Evolutionary conservation across 2,329 filamentous ascomycete species (phyloP), one percentile per base, ranked within the genome.

Genomic region (Sclerotinia subarctica): DNA sequence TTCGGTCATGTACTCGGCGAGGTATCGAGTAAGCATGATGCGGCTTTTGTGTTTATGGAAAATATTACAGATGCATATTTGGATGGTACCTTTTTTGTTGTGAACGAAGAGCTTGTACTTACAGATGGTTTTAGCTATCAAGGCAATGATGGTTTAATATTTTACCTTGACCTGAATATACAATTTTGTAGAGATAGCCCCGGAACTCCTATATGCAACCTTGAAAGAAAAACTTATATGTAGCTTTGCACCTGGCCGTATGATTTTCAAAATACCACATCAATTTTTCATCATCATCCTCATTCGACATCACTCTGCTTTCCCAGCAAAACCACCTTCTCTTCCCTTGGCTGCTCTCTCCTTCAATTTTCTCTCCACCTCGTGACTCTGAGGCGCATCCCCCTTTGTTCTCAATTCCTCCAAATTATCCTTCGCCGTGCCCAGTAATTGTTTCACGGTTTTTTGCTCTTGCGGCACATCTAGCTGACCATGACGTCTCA

Each of bases 401-500:
- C 47, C 68, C 47, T 66, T 66, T 49, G 44, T 68, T 46, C 58
- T 70, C 58, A 47, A 70, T 38, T 59, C 70, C 60, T 70, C 66
- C 53, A 73, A 64, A n/a, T 64, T 69, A 53, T 67, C 69, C 69
- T 70, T 73, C 62, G 63, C 68, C 42, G 67, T 70, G 56, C 70
- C 72, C 19, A 74, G 64, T 29, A 77, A 69, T 59, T 78, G 73
- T 44, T 72, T 71, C 69, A 78, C 68, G 77, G 79, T 68, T 70
- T 74, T 60, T 63, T 77, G 74, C 24, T 77, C 73, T 26, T 77
- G 76, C 0, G 78, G 77, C 68, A 69, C 80, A 68, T 84, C 81
- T 66, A 82, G 72, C 64, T 79, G 77, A 17, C 84, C 84, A 77
- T 87, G 85, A 65, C 84, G 75, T 68, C 85, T 79, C 72, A 83